Base-by-base conservation (phyloP, 805 yeast genomes). In the Suhomyces prunicola region DNA sequence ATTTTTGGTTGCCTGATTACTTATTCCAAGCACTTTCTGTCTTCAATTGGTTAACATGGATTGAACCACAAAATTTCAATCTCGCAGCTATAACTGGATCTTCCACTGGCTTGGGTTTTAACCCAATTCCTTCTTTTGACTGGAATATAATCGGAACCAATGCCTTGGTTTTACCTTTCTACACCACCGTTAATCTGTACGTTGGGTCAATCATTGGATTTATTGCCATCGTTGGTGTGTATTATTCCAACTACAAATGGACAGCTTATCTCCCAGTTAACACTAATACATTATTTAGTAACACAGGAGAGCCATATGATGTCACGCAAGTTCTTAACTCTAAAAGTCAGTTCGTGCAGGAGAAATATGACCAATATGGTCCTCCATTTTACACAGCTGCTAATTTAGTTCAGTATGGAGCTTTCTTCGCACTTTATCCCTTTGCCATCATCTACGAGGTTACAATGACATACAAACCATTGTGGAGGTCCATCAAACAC, bases 11-110 rank as follows among this genome's bases (percentile, higher is more conserved):
- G 19, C 82, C 82, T 33, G 61, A 71, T 48, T 78, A 72, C 55
- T 42, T 77, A 6, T 76, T 78, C 57, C 56, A 61, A 12, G 79
- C 78, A 4, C 61, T 79, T 12, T 74, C 78, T 3, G 59, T 66
- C 2, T 78, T 78, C 66, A 74, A 76, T 58, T 84, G 87, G 88
- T 72, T 80, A 60, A 74, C 81, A 5, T 83, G 87, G 86, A 82
- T 82, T 47, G 65, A 67, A 4, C 86, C 85, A n/a, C 55, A 73
- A 36, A 81, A 80, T 60, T 69, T 76, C 54, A 75, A 76, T 56
- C 64, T 83, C 50, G 80, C 81, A 12, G 60, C 64, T 6, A 65
- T 83, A 12, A 78, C 84, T 12, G 86, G 87, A 26, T 60, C 71
- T 12, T 50, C 56, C 6, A 46, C 53, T 29, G 85, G 85, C 13